These are phyloP conservation scores for Meyerozyma guilliermondii DNA, from an alignment of 1,139 yeast species.

Conservation along the genomic window DNA sequence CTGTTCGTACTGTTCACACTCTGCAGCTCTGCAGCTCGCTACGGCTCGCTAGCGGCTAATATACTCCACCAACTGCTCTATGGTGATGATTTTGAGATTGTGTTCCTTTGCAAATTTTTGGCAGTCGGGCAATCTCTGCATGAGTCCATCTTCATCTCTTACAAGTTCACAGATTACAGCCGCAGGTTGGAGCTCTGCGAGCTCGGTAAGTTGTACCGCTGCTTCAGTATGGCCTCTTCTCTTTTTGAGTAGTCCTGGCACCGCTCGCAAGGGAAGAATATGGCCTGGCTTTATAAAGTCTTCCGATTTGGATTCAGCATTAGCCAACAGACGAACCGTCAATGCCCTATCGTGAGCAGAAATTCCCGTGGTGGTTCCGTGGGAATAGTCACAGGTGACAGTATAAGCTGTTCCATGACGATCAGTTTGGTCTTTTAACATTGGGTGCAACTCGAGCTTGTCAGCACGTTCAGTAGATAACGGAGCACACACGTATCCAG, in stretches of 20 bases:
- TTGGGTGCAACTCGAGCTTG: constrained; percentile 69
- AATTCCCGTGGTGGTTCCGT: constrained; percentile 38
- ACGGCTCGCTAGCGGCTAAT: constrained; percentile 15
- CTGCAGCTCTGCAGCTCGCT: too few species aligned
- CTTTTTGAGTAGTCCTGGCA: constrained; percentile 70
- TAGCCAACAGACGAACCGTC: constrained; percentile 72
- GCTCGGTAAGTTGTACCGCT: constrained; percentile 77
- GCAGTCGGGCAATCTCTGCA: constrained; percentile 94
- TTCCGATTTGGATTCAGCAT: constrained; percentile 45
- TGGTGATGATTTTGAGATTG: constrained; percentile 69
- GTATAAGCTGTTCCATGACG: constrained; percentile 98
- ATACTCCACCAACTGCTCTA: constrained; percentile 67
- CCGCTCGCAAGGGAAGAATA: constrained; percentile 86
- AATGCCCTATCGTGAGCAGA: constrained; percentile 65
- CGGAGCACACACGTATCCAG: constrained; percentile 95
- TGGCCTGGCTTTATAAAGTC: constrained; percentile 93
- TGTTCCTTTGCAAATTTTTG: constrained; percentile 58
- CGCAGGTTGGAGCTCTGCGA: constrained; percentile 79
- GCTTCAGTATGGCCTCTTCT: constrained; percentile 99
- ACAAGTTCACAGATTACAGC: constrained; percentile 94
- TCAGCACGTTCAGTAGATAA: constrained; percentile 76
- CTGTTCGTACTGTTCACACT: too few species aligned
- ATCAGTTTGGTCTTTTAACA: constrained; percentile 65
- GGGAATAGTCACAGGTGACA: constrained; percentile 74
- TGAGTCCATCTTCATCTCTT: constrained; percentile 86